Percentiles rank a stretch among this genome's conserved stretches.
Evolutionary conservation across 2,329 filamentous ascomycete genomes (phyloP).

Genomic region (Boeremia lycopersici): DNA sequence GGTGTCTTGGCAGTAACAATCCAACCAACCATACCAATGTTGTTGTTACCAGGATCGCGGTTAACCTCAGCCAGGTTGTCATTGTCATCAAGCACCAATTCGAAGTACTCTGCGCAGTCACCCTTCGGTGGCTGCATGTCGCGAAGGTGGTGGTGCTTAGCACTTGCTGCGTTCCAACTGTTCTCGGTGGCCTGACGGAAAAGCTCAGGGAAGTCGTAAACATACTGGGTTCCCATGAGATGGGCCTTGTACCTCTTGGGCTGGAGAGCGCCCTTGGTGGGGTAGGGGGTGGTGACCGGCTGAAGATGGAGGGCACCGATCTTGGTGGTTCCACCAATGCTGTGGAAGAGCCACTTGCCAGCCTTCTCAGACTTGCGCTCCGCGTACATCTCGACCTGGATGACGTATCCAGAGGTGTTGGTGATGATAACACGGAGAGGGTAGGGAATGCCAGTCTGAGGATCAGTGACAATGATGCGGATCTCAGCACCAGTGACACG

Average conservation of each 20-base stretch:
- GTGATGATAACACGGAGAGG: slow-evolving; percentile 95
- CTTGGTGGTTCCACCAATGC: slow-evolving; percentile 92
- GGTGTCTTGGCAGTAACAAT: slow-evolving; percentile 92
- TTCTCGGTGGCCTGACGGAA: slow-evolving; percentile 98
- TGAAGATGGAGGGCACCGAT: slow-evolving; percentile 94
- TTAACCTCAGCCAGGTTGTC: slow-evolving; percentile 92
- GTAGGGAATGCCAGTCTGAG: slow-evolving; percentile 79
- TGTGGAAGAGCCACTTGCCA: slow-evolving; percentile 94
- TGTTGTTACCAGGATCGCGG: slow-evolving; percentile 93
- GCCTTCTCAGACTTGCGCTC: slow-evolving; percentile 98
- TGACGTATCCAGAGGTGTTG: slow-evolving; percentile 97
- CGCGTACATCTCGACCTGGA: slow-evolving; percentile 96
- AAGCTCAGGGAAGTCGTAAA: slow-evolving; percentile 99
- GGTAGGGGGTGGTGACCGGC: slow-evolving; percentile 88
- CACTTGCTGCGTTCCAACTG: slow-evolving; percentile 79
- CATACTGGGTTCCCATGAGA: slow-evolving; percentile 98
- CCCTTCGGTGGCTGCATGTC: slow-evolving; percentile 83
- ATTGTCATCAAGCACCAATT: slow-evolving; percentile 92
- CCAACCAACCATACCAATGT: slow-evolving; percentile 98
- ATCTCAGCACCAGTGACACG: slow-evolving; percentile 98
- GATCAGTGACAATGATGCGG: slow-evolving; percentile 96
- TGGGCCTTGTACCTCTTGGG: slow-evolving; percentile 99
- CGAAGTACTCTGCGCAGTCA: slow-evolving; percentile 91
- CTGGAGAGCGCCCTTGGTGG: slow-evolving; percentile 98
- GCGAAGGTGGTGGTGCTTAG: slow-evolving; percentile 73